Percentiles rank a stretch among this genome's conserved stretches.
phyloP scores from a whole-genome alignment of 2,329 filamentous ascomycete genomes.

The Clarireedia paspali region DNA sequence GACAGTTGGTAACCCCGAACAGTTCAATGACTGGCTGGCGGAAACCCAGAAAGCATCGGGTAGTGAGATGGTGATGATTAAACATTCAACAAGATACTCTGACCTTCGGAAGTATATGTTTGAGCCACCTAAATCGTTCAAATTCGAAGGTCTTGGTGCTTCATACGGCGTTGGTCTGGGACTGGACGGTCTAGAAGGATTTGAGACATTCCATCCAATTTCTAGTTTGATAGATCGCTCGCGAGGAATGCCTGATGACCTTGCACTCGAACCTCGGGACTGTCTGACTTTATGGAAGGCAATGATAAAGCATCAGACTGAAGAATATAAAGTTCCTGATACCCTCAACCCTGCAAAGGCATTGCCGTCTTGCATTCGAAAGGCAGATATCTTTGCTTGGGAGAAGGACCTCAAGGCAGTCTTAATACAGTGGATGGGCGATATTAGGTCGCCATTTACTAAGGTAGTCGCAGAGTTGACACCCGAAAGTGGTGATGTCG shows the following conservation, averaged over 20 bases:
- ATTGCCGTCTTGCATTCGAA: slow-evolving; percentile 49
- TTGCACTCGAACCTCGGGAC: slow-evolving; percentile 63
- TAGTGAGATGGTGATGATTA: slow-evolving; percentile 57
- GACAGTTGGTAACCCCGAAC: slow-evolving; percentile 66
- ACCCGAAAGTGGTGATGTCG: slow-evolving; percentile 3
- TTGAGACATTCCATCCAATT: slow-evolving; percentile 52
- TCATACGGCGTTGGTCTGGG: slow-evolving; percentile 35
- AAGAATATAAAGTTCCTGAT: slow-evolving; percentile 41
- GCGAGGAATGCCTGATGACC: slow-evolving; percentile 57
- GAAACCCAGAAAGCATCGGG: slow-evolving; percentile 57
- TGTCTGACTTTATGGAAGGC: slow-evolving; percentile 58
- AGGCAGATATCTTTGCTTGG: slow-evolving; percentile 60
- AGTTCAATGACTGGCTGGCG: slow-evolving; percentile 62
- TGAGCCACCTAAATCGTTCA: slow-evolving; percentile 38
- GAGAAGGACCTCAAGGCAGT: slow-evolving; percentile 51
- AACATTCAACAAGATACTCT: slow-evolving; percentile 63
- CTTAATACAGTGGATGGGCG: slow-evolving; percentile 52
- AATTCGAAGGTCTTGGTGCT: slow-evolving; percentile 28
- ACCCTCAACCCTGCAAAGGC: slow-evolving; percentile 41
- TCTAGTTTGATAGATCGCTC: slow-evolving; percentile 52
- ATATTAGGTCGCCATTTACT: slow-evolving; percentile 37
- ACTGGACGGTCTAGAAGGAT: slow-evolving; percentile 33
- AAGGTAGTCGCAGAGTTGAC: slow-evolving; percentile 40
- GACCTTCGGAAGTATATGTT: slow-evolving; percentile 72
- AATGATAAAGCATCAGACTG: slow-evolving; percentile 51